Evolutionary conservation across 163 green algal genomes (phyloP), one percentile per base, ranked within the genome.

Genomic region (Prototheca wickerhamii): DNA sequence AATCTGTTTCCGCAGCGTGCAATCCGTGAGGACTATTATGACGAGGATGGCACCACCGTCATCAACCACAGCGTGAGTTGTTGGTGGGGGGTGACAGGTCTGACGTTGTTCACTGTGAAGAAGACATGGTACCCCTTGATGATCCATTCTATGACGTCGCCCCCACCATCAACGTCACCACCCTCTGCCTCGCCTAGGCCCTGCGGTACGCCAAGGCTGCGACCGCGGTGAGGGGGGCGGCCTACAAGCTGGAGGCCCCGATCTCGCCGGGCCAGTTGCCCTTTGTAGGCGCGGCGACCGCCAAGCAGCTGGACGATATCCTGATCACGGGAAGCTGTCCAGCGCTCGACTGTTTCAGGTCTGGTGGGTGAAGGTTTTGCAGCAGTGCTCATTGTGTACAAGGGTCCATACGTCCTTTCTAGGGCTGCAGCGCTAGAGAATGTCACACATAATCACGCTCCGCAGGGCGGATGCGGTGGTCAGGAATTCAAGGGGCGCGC

Each of bases 131-230:
- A 51, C 17, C 15, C n/a, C 12, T 23, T 50, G 21, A 12, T 21
- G 44, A 43, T 32, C 3, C 18, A 3, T 49, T 30, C 31, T 8
- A 31, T 30, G 31, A 31, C 15, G 18, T 54, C 18, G 3, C 21
- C 20, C 32, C 21, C 2, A 10, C 12, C 31, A 35, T 20, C 21
- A 26, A 10, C 8, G 8, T 1, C 49, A 26, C 31, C 33, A 31
- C 2, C 33, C 26, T 3, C 1, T 63, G 23, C 17, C 35, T 49
- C 15, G 12, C 17, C 8, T 57, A 73, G 67, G 20, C 55, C 1
- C 49, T 74, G 23, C 35, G 46, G 7, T 74, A 74, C 17, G 53
- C 67, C 1, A 58, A 57, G n/a, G 67, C 67, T 1, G 67, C 67
- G 2, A 56, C 60, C 0, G 46, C 30, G 7, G 67, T 74, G 46